Conservation (phyloP, 768 basidiomycete genomes). For the Russula olivacea region DNA sequence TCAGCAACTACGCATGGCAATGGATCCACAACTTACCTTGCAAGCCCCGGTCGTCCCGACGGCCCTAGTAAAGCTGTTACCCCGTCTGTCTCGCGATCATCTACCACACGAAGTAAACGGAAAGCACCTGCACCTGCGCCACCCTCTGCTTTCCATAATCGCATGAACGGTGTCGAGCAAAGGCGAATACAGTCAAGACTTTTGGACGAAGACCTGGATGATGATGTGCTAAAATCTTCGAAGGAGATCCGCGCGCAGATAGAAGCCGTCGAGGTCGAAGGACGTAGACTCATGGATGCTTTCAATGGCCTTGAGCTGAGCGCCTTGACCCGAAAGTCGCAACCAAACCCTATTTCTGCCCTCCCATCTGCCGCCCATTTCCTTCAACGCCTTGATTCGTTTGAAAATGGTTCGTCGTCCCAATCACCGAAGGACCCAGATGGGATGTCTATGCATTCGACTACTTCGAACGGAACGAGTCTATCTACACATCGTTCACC, state of each 20-base stretch:
- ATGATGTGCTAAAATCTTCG: conserved; percentile 53
- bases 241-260: conserved; percentile 64
- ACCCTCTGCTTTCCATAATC: conserved; percentile 32
- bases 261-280: conserved; percentile 62
- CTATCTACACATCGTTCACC: conserved; percentile 23
- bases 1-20: conserved; percentile 41
- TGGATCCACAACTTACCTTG: conserved; percentile 20
- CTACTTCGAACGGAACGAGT: conserved; percentile 21
- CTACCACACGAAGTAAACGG: conserved; percentile 26
- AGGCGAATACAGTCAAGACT: conserved; percentile 24
- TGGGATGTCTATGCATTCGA: conserved; percentile 24
- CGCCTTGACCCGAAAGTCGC: conserved; percentile 48
- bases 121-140: conserved; percentile 23
- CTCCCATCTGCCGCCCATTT: conserved; percentile 25
- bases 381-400: conserved; percentile 19
- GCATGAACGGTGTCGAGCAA: conserved; percentile 21
- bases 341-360: conserved; percentile 29
- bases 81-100: conserved; percentile 35
- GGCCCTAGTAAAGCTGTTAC: conserved; percentile 25
- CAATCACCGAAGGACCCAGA: conserved; percentile 19
- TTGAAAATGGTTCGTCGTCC: conserved; percentile 17
- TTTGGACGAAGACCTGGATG: conserved; percentile 43
- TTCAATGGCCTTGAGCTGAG: conserved; percentile 75
- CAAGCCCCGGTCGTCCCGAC: conserved; percentile 29
- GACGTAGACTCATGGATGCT: conserved; percentile 64